Conservation (phyloP, 164 flowering plant genomes). For the Saururus chinensis region DNA sequence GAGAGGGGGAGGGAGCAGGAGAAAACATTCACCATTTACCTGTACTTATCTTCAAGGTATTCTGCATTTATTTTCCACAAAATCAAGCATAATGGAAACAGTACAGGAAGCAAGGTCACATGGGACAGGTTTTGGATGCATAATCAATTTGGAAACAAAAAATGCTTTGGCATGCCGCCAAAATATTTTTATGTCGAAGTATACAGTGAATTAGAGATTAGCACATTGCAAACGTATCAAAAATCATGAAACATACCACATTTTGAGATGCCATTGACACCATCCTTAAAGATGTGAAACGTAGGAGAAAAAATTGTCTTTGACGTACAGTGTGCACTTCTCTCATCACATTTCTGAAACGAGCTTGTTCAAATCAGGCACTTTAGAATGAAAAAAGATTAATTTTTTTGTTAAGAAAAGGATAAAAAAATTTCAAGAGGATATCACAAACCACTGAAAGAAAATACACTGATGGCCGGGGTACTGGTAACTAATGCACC, state of each 20-base stretch:
- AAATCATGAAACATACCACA: background rate
- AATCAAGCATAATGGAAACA: no score
- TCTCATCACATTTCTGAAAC: constrained; percentile 34
- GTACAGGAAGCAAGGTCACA: no score
- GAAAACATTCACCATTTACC: background rate
- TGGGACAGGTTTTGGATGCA: no score
- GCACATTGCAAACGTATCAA: no score
- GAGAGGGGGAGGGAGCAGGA: background rate
- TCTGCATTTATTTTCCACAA: no score
- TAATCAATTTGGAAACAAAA: no score
- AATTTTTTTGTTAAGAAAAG: no score
- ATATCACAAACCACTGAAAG: background rate
- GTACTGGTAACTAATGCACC: no score
- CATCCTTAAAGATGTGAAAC: constrained; percentile 46
- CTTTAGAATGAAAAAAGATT: background rate
- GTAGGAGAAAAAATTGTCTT: constrained; percentile 83
- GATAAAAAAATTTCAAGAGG: background rate
- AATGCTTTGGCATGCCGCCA: no score
- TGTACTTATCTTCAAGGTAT: no score
- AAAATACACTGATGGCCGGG: background rate
- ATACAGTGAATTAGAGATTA: no score
- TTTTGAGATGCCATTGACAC: constrained; percentile 37
- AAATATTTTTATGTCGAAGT: no score
- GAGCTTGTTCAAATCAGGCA: constrained; percentile 2
- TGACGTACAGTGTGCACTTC: constrained; percentile 12